phyloP scores from a whole-genome alignment of 2,329 filamentous ascomycete species.

The Pseudogymnoascus sp. region DNA sequence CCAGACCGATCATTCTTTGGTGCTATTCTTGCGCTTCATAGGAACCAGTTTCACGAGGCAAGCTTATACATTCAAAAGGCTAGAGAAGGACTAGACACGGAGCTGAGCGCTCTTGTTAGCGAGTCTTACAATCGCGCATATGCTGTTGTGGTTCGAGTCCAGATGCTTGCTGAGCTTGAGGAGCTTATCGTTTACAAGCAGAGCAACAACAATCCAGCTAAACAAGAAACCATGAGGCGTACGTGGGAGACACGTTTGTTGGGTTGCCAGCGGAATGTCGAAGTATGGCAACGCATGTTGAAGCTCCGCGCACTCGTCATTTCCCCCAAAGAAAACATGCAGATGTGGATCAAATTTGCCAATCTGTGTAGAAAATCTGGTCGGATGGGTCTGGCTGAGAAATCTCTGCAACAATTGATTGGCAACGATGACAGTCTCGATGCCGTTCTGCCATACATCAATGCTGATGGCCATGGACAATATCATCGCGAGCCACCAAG shows the following conservation, averaged over 20 bases:
- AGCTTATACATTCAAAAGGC: slow-evolving; percentile 84
- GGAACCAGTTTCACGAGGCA: slow-evolving; percentile 91
- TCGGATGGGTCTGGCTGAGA: slow-evolving; percentile 88
- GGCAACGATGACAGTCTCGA: slow-evolving; percentile 59
- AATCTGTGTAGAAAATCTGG: slow-evolving; percentile 96
- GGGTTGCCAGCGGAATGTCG: slow-evolving; percentile 92
- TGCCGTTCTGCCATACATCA: slow-evolving; percentile 45
- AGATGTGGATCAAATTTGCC: slow-evolving; percentile 99
- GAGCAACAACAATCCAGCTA: slow-evolving; percentile 66
- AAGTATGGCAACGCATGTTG: slow-evolving; percentile 98
- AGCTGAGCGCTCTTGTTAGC: slow-evolving; percentile 90
- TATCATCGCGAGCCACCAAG: slow-evolving; percentile 11
- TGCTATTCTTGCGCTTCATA: slow-evolving; percentile 87
- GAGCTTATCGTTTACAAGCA: slow-evolving; percentile 98
- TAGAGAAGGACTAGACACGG: slow-evolving; percentile 86
- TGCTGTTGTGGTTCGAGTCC: slow-evolving; percentile 92
- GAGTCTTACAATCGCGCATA: slow-evolving; percentile 98
- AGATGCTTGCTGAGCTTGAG: slow-evolving; percentile 97
- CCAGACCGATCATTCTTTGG: slow-evolving; percentile 97
- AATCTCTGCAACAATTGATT: slow-evolving; percentile 86
- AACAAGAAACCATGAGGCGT: slow-evolving; percentile 80
- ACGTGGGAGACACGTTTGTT: slow-evolving; percentile 95
- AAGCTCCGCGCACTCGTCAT: slow-evolving; percentile 90
- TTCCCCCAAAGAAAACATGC: slow-evolving; percentile 83
- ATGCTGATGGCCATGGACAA: slow-evolving; percentile 37